Base-by-base conservation (phyloP, 176 grass and related monocot genomes). In the Triticum monococcum region DNA sequence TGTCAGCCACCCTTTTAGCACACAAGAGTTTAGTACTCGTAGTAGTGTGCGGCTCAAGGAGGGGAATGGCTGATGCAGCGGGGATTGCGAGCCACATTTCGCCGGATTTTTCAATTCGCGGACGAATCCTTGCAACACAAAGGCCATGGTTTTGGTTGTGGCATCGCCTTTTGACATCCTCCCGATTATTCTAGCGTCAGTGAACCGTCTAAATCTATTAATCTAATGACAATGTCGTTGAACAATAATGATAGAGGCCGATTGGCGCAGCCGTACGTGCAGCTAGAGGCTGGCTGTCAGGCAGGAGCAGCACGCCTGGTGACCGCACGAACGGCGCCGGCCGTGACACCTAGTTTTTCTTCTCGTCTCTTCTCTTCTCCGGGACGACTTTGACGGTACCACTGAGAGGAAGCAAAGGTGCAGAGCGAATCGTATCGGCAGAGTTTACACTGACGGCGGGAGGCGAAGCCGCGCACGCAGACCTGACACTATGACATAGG, bases 291-390 rank as follows among this genome's bases (percentile, higher is more conserved):
- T 52, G 20, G 41, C 4, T 56, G 72, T 52, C 12, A 13, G 74
- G 64, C 12, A 13, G 74, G 64, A 66, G 22, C 25, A 64, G 54
- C 67, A 89, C 82, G 43, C 48, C 11, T 78, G 80, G 59, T 62
- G 17, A 41, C 61, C 60, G 36, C 23, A 12, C 46, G 2, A 12
- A 30, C 63, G 79, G 63, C 63, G 3, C 38, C 28, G 16, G 30
- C 5, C 37, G 62, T 23, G 64, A 65, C 23, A 65, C 73, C 64
- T 64, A 72, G 24, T 45, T 12, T 7, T 59, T 22, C 7, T 59
- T 2, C 28, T 30, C 28, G 2, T 22, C 12, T 54, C 48, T 5
- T 5, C 5, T 17, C 14, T 18, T 62, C 22, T 62, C 14, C 18
- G 38, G 38, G 50, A 16, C 24, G 26, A 76, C 46, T 28, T 74